phyloP scores from a whole-genome alignment of 1,284 basidiomycete genomes.

The Sparassis latifolia region DNA sequence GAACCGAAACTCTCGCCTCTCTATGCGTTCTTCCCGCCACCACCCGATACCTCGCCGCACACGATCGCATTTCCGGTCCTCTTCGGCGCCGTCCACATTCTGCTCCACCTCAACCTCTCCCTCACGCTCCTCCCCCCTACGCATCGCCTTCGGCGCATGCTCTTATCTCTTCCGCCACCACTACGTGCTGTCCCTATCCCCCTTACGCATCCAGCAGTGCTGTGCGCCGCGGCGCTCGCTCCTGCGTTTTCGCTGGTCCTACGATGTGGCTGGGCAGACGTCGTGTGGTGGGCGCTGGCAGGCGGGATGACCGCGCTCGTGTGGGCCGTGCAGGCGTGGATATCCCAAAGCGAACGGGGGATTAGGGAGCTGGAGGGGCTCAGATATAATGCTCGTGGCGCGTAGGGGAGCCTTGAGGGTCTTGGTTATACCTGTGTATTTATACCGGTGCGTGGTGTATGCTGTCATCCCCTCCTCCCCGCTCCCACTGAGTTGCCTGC shows the following conservation, averaged over 20 bases:
- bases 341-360: constrained; percentile 14
- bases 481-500: too few relatives aligned
- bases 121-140: constrained; percentile 11
- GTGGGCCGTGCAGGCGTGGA: constrained; percentile 16
- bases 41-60: constrained; percentile 3
- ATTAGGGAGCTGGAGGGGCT: constrained; percentile 19
- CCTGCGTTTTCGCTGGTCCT: constrained; percentile 15
- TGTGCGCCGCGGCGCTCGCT: constrained; percentile 13
- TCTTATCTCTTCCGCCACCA: constrained; percentile 4
- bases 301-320: constrained; percentile 14
- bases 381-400: constrained; percentile 18
- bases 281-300: constrained; percentile 21
- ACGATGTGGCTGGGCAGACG: constrained; percentile 14
- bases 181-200: constrained; percentile 7
- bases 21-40: constrained; percentile 12
- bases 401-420: not conserved
- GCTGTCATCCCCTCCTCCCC: too few relatives aligned
- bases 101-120: constrained; percentile 16
- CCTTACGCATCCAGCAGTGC: constrained; percentile 12
- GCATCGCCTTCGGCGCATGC: constrained; percentile 7
- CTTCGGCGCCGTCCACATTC: constrained; percentile 18
- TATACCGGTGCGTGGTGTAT: too few relatives aligned
- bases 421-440: not conserved
- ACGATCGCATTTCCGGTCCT: constrained; percentile 11
- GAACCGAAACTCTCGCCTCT: constrained; percentile 17